Conservation (phyloP, 2,329 filamentous ascomycete genomes). For the Fusarium sp. region DNA sequence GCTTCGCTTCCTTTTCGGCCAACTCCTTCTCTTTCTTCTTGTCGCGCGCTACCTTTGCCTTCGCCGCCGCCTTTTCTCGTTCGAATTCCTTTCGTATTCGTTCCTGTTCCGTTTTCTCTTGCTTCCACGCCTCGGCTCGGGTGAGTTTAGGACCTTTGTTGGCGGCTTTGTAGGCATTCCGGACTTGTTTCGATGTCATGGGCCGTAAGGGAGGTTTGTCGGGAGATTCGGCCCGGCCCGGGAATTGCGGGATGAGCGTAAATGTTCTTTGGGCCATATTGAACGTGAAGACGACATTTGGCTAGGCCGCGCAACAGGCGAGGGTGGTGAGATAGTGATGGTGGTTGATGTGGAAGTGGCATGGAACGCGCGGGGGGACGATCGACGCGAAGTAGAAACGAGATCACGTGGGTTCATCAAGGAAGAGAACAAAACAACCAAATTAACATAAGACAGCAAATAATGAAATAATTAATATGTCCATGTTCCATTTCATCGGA, state of each 20-base stretch:
- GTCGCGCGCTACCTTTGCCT: slow-evolving; percentile 66
- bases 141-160: slow-evolving; percentile 57
- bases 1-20: slow-evolving; percentile 65
- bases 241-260: slow-evolving; percentile 58
- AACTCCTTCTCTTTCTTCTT: slow-evolving; percentile 70
- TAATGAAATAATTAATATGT: background rate
- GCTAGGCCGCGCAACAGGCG: background rate
- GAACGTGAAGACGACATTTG: slow-evolving; percentile 41
- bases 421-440: background rate
- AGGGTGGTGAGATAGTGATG: background rate
- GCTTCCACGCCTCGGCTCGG: slow-evolving; percentile 57
- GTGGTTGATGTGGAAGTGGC: slow-evolving; percentile 7
- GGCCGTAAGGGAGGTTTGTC: slow-evolving; percentile 46
- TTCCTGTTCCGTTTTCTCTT: slow-evolving; percentile 67
- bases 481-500: background rate
- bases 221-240: slow-evolving; percentile 43
- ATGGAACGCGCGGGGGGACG: slow-evolving; percentile 30
- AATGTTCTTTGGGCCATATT: slow-evolving; percentile 63
- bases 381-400: slow-evolving; percentile 48
- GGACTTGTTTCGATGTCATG: slow-evolving; percentile 62
- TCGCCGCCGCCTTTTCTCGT: slow-evolving; percentile 63
- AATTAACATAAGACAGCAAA: background rate
- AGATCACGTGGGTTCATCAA: slow-evolving; percentile 45
- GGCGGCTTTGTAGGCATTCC: slow-evolving; percentile 57
- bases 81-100: slow-evolving; percentile 68